These are phyloP conservation scores for Erodium moschatum DNA, from an alignment of 441 rosid species.

Conservation along the genomic window DNA sequence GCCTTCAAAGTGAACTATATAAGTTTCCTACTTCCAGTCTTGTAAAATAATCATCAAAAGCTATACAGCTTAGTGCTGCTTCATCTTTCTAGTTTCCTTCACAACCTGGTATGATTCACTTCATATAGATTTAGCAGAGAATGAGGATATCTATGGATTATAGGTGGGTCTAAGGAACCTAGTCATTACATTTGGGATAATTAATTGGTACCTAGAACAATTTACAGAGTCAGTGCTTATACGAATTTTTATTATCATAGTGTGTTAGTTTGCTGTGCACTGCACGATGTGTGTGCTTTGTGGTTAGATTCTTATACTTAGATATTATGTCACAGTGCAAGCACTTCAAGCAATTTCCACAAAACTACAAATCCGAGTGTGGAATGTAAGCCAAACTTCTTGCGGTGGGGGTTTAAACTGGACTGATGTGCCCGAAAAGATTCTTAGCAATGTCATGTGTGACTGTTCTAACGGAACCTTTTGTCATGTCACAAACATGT, in stretches of 20 bases:
- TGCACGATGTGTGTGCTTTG: background rate
- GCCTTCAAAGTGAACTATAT: too few relatives aligned
- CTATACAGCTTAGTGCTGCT: background rate
- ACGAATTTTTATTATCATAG: background rate
- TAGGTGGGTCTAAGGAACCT: background rate
- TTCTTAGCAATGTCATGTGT: conserved; percentile 34
- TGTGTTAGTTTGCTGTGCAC: background rate
- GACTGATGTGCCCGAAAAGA: background rate
- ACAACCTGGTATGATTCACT: background rate
- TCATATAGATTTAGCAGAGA: background rate
- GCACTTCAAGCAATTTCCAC: conserved; percentile 6
- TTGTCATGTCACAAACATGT: conserved; percentile 63
- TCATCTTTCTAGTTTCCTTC: background rate
- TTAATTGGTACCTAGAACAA: background rate
- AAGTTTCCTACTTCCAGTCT: too few relatives aligned
- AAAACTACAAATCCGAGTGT: background rate
- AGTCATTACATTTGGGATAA: background rate
- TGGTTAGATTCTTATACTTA: background rate
- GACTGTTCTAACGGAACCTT: conserved; percentile 31
- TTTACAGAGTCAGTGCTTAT: background rate
- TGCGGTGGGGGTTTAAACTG: conserved; percentile 29
- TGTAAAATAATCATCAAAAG: too few relatives aligned
- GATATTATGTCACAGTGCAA: background rate
- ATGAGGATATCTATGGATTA: background rate
- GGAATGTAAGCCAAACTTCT: conserved; percentile 6